A percentile compares a stretch with the other conserved stretches of the same genome.
Evolutionary conservation across 2,329 filamentous ascomycete genomes (phyloP).

Genomic region (Penicillium oxalicum): DNA sequence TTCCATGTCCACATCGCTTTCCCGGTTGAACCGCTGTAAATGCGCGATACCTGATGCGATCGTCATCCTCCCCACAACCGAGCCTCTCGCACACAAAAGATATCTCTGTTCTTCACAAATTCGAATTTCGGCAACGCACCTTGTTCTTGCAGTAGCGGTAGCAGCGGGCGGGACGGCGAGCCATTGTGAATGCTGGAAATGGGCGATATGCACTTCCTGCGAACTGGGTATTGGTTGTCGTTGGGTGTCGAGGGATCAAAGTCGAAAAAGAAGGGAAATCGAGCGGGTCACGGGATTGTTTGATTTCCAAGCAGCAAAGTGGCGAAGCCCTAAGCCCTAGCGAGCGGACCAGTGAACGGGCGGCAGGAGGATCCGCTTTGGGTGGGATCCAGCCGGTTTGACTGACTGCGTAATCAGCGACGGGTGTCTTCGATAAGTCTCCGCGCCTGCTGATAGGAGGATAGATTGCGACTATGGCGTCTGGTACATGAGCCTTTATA

Average conservation of each 20-base stretch:
- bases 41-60: slow-evolving; percentile 2
- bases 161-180: slow-evolving; percentile 97
- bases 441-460: background rate
- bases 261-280: slow-evolving; percentile 25
- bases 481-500: background rate
- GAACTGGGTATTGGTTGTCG: slow-evolving; percentile 38
- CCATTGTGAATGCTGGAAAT: slow-evolving; percentile 75
- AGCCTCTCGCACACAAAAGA: slow-evolving; percentile 21
- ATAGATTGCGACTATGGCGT: background rate
- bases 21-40: background rate
- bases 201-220: slow-evolving; percentile 43
- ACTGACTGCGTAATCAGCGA: background rate
- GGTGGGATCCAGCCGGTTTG: background rate
- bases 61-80: slow-evolving; percentile 26
- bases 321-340: slow-evolving; percentile 41
- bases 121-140: slow-evolving; percentile 54
- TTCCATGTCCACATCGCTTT: background rate
- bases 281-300: slow-evolving; percentile 27
- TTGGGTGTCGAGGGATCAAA: slow-evolving; percentile 32
- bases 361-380: slow-evolving; percentile 3
- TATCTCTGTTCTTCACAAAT: slow-evolving; percentile 8
- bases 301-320: slow-evolving; percentile 43
- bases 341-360: slow-evolving; percentile 22
- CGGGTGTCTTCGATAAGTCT: background rate
- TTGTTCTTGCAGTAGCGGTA: slow-evolving; percentile 99